Conservation (phyloP, 2,329 filamentous ascomycete species). For the Fonsecaea monophora region DNA sequence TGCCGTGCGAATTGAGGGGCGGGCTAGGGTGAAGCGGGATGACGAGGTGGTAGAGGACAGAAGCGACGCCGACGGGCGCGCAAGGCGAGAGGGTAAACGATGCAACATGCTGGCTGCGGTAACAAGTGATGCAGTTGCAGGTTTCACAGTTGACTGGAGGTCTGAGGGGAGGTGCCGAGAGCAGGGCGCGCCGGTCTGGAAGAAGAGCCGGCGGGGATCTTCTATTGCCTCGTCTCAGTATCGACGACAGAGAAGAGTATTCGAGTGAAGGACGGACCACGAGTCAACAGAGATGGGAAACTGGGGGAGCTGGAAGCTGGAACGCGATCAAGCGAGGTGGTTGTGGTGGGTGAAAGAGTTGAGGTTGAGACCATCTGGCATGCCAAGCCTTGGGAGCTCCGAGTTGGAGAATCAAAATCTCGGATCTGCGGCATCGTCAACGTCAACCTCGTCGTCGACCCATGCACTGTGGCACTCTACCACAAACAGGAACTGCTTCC, state of each 20-base stretch:
- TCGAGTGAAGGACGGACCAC: background rate
- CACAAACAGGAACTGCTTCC: too few species aligned
- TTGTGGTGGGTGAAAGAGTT: constrained; percentile 5
- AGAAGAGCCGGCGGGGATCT: background rate
- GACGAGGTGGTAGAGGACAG: background rate
- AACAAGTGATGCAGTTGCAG: background rate
- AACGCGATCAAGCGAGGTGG: background rate
- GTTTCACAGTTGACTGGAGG: background rate
- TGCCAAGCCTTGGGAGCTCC: constrained; percentile 21
- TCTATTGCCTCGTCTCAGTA: background rate
- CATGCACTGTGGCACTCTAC: background rate
- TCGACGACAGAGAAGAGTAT: background rate
- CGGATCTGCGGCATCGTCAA: constrained; percentile 10
- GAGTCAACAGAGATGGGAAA: too few species aligned
- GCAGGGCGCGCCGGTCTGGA: background rate
- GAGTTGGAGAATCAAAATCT: constrained; percentile 4
- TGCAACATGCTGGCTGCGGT: constrained; percentile 9
- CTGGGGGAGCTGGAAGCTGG: background rate
- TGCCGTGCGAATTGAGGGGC: constrained; percentile 17
- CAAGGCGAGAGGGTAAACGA: constrained; percentile 16
- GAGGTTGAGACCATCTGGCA: background rate
- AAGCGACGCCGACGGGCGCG: constrained; percentile 9
- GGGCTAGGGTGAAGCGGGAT: constrained; percentile 10
- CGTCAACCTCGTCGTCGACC: background rate
- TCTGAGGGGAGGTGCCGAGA: background rate